Evolutionary conservation across 1,284 basidiomycete species (phyloP), one percentile per base, ranked within the genome.

Genomic region (Meripilus lineatus): DNA sequence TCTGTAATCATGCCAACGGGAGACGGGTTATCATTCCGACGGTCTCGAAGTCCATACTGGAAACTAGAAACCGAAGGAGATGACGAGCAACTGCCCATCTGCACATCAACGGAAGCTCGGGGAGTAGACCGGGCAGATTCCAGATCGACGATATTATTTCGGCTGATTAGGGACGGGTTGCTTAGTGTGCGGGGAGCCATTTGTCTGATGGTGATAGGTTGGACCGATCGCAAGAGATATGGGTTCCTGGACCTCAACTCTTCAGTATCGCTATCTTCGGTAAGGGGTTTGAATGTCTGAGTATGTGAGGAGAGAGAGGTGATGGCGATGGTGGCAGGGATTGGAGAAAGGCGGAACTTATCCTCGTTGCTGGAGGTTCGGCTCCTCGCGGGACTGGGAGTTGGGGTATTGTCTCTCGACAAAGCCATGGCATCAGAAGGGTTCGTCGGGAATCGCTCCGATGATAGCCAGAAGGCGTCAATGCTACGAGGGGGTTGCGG

Each of bases 261-360:
- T 22, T 70, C 68, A 32, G 56, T 52, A 24, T 52, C 53, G 34
- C 51, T 48, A 26, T 60, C 60, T 38, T 59, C 58, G 20, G 39
- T 61, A 51, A 30, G 53, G 49, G 42, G 64, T 56, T 13, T 66
- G 61, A 67, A 61, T 18, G 56, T 58, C 40, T 53, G 60, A 17
- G 58, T 51, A 1, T 54, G 55, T 0, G 68, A 62, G n/a, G 58
- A 48, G 42, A 68, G 45, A 7, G 65, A 57, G 15, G 56, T 60
- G 15, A 64, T 50, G 15, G 64, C 50, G 6, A 57, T 47, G 15
- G 53, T 50, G 23, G 64, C 59, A 35, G 58, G 51, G 7, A 71
- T 61, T 39, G 69, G 69, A 3, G 69, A 70, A 4, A 70, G 61
- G 42, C 59, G 62, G 47, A 71, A 63, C 28, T 64, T 53, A 41